Base-by-base conservation (phyloP, 176 grass and related monocot genomes). In the Eleusine coracana region DNA sequence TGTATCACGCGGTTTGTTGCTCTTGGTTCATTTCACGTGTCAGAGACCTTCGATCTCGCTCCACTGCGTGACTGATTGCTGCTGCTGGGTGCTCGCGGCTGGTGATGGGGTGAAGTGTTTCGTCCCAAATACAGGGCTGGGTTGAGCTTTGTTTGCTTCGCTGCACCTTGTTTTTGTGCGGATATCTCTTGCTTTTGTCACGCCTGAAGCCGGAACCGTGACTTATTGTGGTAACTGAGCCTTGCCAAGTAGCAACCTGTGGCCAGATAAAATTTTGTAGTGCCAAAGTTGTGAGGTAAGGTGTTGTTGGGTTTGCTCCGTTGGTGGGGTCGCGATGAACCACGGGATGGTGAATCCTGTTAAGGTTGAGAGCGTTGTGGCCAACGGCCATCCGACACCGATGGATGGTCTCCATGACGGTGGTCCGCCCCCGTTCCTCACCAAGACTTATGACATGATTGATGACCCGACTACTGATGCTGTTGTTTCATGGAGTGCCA, bases 381-480 rank as follows among this genome's bases (percentile, higher is more conserved):
- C 80, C 13, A 76, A 91, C 54, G 75, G 73, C 5, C 41, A 48
- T 21, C 92, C 96, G 16, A 91, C 84, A 76, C 96, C 96, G 49
- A 38, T 95, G 69, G 92, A 95, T 7, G 90, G 92, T 34, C 59
- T 98, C 45, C 65, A 76, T 17, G 96, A 98, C 23, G 78, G 61
- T 2, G 91, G 96, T 9, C 91, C 92, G 0, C 91, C 96, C 10
- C 96, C 91, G 8, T 98, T 98, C 76, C 91, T 98, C 29, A 85
- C 75, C 49, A 95, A 98, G 70, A 98, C 96, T 5, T 98, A 95
- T 15, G 96, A 98, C 75, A 91, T 93, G 90, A 89, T 95, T 0
- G 92, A 95, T 69, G 92, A 98, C 10, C 79, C 88, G 1, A 82
- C 62, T 12, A 98, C 91, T 0, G 76, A 98, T 37, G 82, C 74